These are phyloP conservation scores for Magnaporthiopsis poae DNA, from an alignment of 2,329 filamentous ascomycete species.

Conservation along the genomic window DNA sequence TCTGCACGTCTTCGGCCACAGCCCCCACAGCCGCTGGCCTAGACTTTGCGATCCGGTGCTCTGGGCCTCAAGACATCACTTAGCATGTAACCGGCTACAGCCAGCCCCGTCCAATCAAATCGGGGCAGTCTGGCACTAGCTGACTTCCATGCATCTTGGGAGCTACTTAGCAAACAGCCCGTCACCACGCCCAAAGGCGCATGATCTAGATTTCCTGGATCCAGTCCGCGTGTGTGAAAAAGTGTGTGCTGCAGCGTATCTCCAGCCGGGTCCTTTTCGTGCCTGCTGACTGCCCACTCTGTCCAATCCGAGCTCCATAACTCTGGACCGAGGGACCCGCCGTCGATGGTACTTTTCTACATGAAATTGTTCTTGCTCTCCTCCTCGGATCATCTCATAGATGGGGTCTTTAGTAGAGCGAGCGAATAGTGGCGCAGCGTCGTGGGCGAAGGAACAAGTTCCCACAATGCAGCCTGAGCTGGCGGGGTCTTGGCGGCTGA, in stretches of 20 bases:
- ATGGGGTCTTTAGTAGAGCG: no score
- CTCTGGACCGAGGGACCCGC: no score
- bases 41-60: no score
- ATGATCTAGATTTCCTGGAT: background rate
- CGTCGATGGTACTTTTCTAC: background rate
- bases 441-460: no score
- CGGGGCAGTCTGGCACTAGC: background rate
- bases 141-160: background rate
- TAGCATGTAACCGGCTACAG: no score
- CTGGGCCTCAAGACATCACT: no score
- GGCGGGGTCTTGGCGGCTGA: no score
- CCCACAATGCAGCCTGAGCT: background rate
- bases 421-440: no score
- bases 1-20: no score
- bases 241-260: background rate
- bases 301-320: background rate
- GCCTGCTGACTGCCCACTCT: background rate
- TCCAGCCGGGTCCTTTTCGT: background rate
- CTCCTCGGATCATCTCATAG: background rate
- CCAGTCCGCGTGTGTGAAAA: background rate
- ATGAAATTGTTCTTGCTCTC: background rate
- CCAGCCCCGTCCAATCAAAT: background rate
- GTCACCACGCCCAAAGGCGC: background rate
- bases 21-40: background rate
- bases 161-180: background rate